phyloP scores from a whole-genome alignment of 768 basidiomycete species.

The Psilocybe cyanescens region DNA sequence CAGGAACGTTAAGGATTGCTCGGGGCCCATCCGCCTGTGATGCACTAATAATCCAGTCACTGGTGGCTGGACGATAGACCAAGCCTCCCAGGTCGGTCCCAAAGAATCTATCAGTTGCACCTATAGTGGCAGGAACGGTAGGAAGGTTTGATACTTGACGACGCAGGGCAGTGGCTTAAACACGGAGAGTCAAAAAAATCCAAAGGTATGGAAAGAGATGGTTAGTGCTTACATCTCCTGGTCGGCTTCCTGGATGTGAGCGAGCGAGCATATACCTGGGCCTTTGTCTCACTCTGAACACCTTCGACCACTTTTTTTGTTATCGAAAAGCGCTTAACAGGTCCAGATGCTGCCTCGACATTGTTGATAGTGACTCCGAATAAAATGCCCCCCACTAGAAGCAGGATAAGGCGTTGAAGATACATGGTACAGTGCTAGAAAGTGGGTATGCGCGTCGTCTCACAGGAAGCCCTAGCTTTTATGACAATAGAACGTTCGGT shows the following conservation, averaged over 20 bases:
- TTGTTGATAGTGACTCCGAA: not conserved
- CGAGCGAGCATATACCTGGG: not conserved
- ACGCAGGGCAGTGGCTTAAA: not conserved
- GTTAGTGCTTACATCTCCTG: not conserved
- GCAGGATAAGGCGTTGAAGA: not conserved
- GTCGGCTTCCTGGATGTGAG: constrained; percentile 1
- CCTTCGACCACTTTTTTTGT: not conserved
- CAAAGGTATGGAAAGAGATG: not conserved
- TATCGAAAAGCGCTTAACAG: not conserved
- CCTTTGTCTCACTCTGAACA: not conserved
- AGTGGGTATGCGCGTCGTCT: not conserved
- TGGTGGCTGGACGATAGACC: not conserved
- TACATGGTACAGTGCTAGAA: not conserved
- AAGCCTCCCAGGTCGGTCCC: not conserved
- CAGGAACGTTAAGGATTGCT: not conserved
- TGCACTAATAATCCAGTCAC: not conserved
- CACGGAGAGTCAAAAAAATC: not conserved
- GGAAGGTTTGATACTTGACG: not conserved
- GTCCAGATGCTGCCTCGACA: not conserved
- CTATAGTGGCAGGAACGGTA: not conserved
- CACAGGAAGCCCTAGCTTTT: not conserved
- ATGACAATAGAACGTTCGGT: not conserved
- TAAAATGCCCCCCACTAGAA: not conserved
- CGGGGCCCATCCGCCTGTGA: not conserved
- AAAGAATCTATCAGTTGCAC: not conserved